A percentile compares a stretch with the other conserved stretches of the same genome.
Evolutionary conservation across 2,329 filamentous ascomycete species (phyloP).

Genomic region (Cladophialophora chaetospira): DNA sequence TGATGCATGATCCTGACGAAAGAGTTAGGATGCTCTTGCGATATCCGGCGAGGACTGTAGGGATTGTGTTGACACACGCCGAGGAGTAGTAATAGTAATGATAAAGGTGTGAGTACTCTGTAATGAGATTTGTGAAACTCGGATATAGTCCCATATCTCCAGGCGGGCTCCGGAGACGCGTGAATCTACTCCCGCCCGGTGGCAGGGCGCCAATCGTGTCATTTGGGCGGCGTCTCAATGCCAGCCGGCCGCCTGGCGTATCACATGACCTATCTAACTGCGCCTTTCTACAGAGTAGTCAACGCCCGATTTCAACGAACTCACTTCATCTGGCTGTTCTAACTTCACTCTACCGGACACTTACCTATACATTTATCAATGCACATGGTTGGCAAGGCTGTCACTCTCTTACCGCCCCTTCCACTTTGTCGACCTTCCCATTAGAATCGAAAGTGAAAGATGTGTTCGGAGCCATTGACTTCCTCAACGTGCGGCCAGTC

Average conservation of each 20-base stretch:
- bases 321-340: neutral
- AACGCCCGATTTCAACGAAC: constrained; percentile 2
- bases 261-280: constrained; percentile 8
- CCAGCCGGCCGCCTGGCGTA: no score
- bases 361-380: neutral
- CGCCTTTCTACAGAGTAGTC: constrained; percentile 17
- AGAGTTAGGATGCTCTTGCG: constrained; percentile 11
- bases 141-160: no score
- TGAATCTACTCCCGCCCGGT: no score
- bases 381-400: neutral
- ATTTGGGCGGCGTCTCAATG: no score
- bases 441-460: constrained; percentile 19
- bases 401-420: neutral
- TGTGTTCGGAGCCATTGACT: constrained; percentile 9
- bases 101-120: neutral
- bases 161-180: no score
- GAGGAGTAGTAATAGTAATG: neutral
- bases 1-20: constrained; percentile 19
- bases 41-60: constrained; percentile 18
- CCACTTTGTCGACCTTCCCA: neutral
- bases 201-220: no score
- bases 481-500: constrained; percentile 1
- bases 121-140: neutral
- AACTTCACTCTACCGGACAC: neutral
- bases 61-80: neutral